Evolutionary conservation across 1,284 basidiomycete genomes (phyloP).

Genomic region (Leccinum huronense): DNA sequence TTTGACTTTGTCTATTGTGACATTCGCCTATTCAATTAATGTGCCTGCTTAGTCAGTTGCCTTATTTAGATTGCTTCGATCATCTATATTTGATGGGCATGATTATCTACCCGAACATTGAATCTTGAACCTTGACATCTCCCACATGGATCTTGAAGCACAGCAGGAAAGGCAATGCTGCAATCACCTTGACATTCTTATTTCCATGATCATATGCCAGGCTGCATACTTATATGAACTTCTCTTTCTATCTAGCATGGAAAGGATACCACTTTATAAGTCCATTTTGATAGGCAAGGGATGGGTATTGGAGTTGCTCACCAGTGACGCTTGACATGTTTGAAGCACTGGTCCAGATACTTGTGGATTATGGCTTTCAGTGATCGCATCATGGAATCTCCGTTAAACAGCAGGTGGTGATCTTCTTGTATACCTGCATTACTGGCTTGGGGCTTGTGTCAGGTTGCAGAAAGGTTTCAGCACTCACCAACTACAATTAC

Average conservation of each 20-base stretch:
- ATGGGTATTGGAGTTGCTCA: slow-evolving; percentile 5
- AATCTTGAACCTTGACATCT: no score
- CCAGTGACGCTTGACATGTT: slow-evolving; percentile 1
- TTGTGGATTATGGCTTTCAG: not conserved
- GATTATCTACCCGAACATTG: no score
- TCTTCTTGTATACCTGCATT: slow-evolving; percentile 1
- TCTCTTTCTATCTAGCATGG: not conserved
- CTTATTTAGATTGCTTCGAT: no score
- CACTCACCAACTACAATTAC: not conserved
- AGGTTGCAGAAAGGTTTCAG: slow-evolving; percentile 8
- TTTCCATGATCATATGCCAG: not conserved
- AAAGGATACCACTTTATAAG: not conserved
- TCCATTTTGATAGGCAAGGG: slow-evolving; percentile 6
- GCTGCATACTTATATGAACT: not conserved
- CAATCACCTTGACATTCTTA: not conserved
- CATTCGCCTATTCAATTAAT: no score
- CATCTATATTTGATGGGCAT: no score
- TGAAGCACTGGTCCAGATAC: not conserved
- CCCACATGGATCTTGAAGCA: no score
- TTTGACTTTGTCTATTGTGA: no score
- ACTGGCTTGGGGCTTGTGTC: not conserved
- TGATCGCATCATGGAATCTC: not conserved
- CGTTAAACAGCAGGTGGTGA: not conserved
- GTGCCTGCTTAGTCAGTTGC: no score
- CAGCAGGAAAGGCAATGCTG: no score